phyloP scores from a whole-genome alignment of 2,329 filamentous ascomycete species.

The Neocatenulostroma microsporum region DNA sequence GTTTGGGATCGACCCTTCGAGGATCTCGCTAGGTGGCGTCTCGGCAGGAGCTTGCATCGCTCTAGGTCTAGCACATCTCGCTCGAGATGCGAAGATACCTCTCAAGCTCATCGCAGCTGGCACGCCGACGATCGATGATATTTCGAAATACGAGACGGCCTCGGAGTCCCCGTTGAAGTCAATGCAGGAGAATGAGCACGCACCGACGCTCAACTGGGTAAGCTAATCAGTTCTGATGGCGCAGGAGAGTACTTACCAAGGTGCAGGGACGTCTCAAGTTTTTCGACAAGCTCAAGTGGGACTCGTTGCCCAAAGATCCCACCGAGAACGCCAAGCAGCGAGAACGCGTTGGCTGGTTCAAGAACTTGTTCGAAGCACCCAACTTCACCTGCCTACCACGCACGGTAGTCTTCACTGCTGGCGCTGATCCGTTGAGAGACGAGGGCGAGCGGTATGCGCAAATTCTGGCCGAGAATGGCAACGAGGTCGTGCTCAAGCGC shows the following conservation, averaged over 20 bases:
- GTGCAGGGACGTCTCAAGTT: background rate
- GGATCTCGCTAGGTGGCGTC: too few species aligned
- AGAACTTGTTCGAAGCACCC: background rate
- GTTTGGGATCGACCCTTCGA: too few species aligned
- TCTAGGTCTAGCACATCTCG: too few species aligned
- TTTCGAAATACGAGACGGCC: too few species aligned
- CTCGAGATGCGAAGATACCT: too few species aligned
- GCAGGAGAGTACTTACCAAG: too few species aligned
- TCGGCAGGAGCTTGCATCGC: too few species aligned
- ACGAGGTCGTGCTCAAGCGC: background rate
- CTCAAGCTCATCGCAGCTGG: too few species aligned
- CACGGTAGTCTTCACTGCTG: background rate
- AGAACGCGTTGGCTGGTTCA: background rate
- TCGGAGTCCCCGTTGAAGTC: slow-evolving; percentile 1
- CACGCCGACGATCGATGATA: too few species aligned
- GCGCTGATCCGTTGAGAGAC: background rate
- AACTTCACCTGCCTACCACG: background rate
- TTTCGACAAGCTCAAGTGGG: background rate
- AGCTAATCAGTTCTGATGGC: too few species aligned
- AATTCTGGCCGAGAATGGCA: background rate
- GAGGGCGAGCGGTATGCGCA: background rate
- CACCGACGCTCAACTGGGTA: slow-evolving; percentile 1
- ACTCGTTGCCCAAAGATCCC: background rate
- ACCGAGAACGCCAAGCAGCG: background rate
- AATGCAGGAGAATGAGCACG: background rate